Percentiles rank a stretch among this genome's conserved stretches.
These are phyloP conservation scores for Ceratocystiopsis sp. DNA, from an alignment of 2,329 filamentous ascomycete species.

Conservation along the genomic window DNA sequence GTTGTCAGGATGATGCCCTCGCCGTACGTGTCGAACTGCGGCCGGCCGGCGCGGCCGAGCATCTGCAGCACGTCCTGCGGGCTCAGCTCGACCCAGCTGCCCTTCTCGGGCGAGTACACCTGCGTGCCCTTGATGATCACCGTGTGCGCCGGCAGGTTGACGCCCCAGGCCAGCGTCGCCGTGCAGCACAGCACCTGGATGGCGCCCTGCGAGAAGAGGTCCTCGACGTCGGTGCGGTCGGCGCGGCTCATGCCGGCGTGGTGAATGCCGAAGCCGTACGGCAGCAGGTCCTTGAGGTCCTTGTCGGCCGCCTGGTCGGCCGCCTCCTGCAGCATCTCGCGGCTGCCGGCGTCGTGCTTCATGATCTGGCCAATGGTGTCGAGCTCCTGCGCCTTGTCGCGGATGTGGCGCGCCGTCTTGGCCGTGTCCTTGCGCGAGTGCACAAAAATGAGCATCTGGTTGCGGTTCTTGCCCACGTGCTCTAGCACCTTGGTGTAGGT, in stretches of 20 bases:
- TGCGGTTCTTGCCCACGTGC: slow-evolving; percentile 79
- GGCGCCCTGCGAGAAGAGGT: slow-evolving; percentile 77
- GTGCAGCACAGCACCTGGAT: slow-evolving; percentile 95
- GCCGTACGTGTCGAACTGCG: slow-evolving; percentile 93
- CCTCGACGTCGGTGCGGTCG: slow-evolving; percentile 91
- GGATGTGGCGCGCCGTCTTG: slow-evolving; percentile 90
- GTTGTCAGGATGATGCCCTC: slow-evolving; percentile 98
- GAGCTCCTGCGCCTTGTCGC: slow-evolving; percentile 91
- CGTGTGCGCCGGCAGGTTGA: slow-evolving; percentile 92
- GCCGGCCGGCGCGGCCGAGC: slow-evolving; percentile 90
- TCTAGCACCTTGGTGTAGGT: slow-evolving; percentile 96
- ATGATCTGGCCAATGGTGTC: slow-evolving; percentile 95
- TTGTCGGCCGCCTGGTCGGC: slow-evolving; percentile 66
- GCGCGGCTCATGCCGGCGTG: slow-evolving; percentile 92
- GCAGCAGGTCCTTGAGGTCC: slow-evolving; percentile 83
- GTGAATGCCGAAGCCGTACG: slow-evolving; percentile 95
- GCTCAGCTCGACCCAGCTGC: slow-evolving; percentile 94
- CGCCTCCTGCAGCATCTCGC: slow-evolving; percentile 76
- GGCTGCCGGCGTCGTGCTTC: slow-evolving; percentile 77
- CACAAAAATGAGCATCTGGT: slow-evolving; percentile 98
- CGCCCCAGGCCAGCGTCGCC: slow-evolving; percentile 96
- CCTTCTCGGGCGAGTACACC: slow-evolving; percentile 95
- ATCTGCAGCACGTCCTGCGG: slow-evolving; percentile 97
- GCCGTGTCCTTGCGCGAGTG: slow-evolving; percentile 97
- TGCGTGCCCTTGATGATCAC: slow-evolving; percentile 99